Base-by-base conservation (phyloP, 2,329 filamentous ascomycete genomes). In the Botrytis galanthina region DNA sequence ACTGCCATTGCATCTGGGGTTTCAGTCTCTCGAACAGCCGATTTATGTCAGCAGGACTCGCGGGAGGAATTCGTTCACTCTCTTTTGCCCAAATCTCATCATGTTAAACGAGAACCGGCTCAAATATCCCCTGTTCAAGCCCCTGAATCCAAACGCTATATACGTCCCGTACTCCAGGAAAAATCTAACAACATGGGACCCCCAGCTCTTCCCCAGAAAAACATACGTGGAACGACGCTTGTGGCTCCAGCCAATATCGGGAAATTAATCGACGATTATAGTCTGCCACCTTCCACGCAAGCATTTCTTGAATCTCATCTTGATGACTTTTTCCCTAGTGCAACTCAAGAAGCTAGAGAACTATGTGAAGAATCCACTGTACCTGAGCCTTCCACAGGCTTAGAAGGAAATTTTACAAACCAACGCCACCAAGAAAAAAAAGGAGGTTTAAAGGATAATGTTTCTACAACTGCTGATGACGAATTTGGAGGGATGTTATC, bases 301-400 rank as follows among this genome's bases (percentile, higher is more conserved):
- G 81, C 84, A 14, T 88, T 89, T n/a, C 80, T 89, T 14, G 80
- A 83, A 44, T 77, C 79, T 59, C 83, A 87, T 74, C 77, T 86
- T 12, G 86, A 88, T 57, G 86, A 88, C 71, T 84, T 89, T 74
- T 86, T 89, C 62, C 87, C 87, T 0, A 86, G 84, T n/a, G 83
- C 86, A 0, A 88, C 87, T 0, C 88, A 90, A 77, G 86, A 88
- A 78, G 82, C 84, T 10, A 82, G 84, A 29, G 88, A 90, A 78
- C 80, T 90, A 4, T 78, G 82, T 3, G 84, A 85, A 46, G 83
- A 86, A 62, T 59, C 74, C 26, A 44, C 62, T 59, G 51, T 6
- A 61, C 22, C n/a, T 59, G 69, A 18, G 18, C 18, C 35, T 42
- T 39, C n/a, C n/a, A 35, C 39, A 39, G 64, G 20, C 18, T 35